Percentiles rank a stretch among this genome's conserved stretches.
Conservation (phyloP, 768 basidiomycete genomes). For the Piloderma croceum region DNA sequence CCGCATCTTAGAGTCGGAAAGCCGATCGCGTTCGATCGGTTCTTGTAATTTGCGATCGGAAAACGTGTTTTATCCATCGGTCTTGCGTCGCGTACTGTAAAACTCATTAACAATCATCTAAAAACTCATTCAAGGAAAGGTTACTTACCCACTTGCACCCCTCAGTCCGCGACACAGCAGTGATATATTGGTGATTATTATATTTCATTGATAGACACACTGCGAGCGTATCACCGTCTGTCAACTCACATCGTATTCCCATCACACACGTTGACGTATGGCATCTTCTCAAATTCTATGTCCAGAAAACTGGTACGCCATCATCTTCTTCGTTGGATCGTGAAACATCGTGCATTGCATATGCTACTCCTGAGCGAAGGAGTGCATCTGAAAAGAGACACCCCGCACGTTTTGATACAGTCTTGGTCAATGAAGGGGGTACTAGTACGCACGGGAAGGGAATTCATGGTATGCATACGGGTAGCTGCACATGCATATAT, state of each 20-base stretch:
- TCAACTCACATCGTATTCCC: slow-evolving; percentile 18
- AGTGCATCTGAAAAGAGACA: slow-evolving; percentile 11
- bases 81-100: no score
- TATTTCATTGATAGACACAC: no score
- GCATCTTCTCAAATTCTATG: slow-evolving; percentile 26
- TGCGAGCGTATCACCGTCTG: no score
- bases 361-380: slow-evolving; percentile 21
- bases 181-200: no score
- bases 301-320: slow-evolving; percentile 13
- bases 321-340: slow-evolving; percentile 1
- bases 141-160: no score
- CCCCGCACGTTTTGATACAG: slow-evolving; percentile 32
- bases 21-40: no score
- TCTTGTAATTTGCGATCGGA: no score
- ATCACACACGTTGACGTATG: slow-evolving; percentile 28
- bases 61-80: no score
- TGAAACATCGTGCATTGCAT: slow-evolving; percentile 23
- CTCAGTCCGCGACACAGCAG: no score
- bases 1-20: no score
- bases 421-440: slow-evolving; percentile 17
- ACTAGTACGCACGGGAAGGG: slow-evolving; percentile 4
- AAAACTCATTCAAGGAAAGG: no score
- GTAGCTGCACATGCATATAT: neutral
- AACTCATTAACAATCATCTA: no score
- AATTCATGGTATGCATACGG: slow-evolving; percentile 12